These are phyloP conservation scores for Chlorella sp. DNA, from an alignment of 139 green algal species.

Conservation along the genomic window DNA sequence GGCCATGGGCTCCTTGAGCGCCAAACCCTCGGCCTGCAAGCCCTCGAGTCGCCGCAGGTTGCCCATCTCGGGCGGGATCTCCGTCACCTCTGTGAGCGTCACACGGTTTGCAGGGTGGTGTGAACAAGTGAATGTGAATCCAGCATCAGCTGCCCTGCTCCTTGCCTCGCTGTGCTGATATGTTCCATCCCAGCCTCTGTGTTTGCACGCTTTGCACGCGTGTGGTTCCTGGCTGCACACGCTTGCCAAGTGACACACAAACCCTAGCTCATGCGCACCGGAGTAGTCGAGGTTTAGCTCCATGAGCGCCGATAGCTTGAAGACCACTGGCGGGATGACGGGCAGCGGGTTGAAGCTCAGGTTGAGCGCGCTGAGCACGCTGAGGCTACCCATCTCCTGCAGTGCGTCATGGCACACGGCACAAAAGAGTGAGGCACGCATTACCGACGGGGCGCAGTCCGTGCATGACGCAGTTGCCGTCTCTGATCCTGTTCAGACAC, in stretches of 20 bases:
- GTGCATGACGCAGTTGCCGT: too few relatives aligned
- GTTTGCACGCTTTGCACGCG: too few relatives aligned
- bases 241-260: background rate
- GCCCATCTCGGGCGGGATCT: slow-evolving; percentile 21
- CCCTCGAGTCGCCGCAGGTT: slow-evolving; percentile 35
- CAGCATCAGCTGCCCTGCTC: background rate
- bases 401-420: too few relatives aligned
- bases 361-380: slow-evolving; percentile 36
- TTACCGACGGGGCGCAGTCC: too few relatives aligned
- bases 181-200: too few relatives aligned
- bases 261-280: slow-evolving; percentile 8
- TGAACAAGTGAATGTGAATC: too few relatives aligned
- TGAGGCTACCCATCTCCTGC: slow-evolving; percentile 11
- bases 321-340: slow-evolving; percentile 28
- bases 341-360: slow-evolving; percentile 45
- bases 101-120: too few relatives aligned
- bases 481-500: too few relatives aligned
- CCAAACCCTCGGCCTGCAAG: slow-evolving; percentile 43
- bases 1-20: slow-evolving; percentile 18
- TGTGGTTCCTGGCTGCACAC: background rate
- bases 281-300: slow-evolving; percentile 58
- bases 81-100: slow-evolving; percentile 20
- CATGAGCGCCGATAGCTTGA: slow-evolving; percentile 32
- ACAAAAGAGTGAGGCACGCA: too few relatives aligned
- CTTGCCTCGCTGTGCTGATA: too few relatives aligned